Evolutionary conservation across 1,284 basidiomycete genomes (phyloP).

Genomic region (Apiotrichum montevideense): DNA sequence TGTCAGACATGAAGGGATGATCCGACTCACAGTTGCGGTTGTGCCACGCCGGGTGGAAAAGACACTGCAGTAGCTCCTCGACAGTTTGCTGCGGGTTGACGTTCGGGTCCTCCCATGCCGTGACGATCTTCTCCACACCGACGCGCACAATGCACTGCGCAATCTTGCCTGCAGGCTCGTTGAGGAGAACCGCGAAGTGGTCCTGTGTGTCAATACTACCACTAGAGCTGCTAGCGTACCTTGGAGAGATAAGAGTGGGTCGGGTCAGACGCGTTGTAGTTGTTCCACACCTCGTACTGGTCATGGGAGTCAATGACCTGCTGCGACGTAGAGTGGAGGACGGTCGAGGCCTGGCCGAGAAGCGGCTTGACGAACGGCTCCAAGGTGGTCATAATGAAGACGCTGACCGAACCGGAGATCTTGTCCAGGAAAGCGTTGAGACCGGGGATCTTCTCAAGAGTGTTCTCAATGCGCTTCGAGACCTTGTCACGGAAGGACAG

Average conservation of each 20-base stretch:
- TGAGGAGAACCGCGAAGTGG: constrained; percentile 41
- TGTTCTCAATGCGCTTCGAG: constrained; percentile 74
- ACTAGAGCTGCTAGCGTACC: constrained; percentile 45
- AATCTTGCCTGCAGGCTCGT: constrained; percentile 65
- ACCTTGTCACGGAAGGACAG: constrained; percentile 76
- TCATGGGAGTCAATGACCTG: constrained; percentile 74
- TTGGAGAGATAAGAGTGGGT: constrained; percentile 57
- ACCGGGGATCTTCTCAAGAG: constrained; percentile 62
- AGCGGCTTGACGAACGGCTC: constrained; percentile 67
- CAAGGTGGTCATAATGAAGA: constrained; percentile 73
- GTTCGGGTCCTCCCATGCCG: constrained; percentile 73
- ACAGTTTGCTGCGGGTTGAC: constrained; percentile 57
- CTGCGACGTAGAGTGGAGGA: constrained; percentile 58
- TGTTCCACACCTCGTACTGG: constrained; percentile 73
- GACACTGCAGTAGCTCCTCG: constrained; percentile 65
- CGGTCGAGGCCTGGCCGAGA: constrained; percentile 64
- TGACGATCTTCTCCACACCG: constrained; percentile 56
- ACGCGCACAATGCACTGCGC: constrained; percentile 60
- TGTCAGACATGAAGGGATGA: constrained; percentile 62
- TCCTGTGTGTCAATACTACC: constrained; percentile 18
- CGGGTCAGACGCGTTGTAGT: constrained; percentile 70
- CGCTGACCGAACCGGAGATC: constrained; percentile 70
- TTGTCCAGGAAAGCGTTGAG: constrained; percentile 70
- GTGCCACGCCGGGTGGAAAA: constrained; percentile 86
- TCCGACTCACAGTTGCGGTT: constrained; percentile 48